These are phyloP conservation scores for Mycena amicta DNA, from an alignment of 768 basidiomycete genomes.

Conservation along the genomic window DNA sequence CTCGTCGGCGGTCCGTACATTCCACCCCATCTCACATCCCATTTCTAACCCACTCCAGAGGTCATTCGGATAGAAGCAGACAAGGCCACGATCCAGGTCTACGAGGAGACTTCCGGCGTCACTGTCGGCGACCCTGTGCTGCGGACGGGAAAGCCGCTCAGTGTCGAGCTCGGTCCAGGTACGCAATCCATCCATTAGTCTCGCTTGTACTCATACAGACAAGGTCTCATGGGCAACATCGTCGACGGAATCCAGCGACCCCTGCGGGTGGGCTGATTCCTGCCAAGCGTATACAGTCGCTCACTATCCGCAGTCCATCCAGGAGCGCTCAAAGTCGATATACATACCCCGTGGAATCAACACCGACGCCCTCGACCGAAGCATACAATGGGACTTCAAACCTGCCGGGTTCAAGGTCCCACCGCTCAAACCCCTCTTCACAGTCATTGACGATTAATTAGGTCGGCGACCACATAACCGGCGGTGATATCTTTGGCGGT, in stretches of 20 bases:
- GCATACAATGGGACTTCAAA: constrained; percentile 92
- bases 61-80: constrained; percentile 98
- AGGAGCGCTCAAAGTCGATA: constrained; percentile 97
- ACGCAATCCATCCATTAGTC: constrained; percentile 28
- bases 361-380: constrained; percentile 89
- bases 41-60: constrained; percentile 54
- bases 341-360: constrained; percentile 99
- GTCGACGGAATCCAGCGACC: constrained; percentile 97
- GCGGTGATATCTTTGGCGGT: constrained; percentile 93
- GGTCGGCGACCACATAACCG: constrained; percentile 97
- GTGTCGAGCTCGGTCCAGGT: constrained; percentile 98
- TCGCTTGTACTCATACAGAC: neutral
- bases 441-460: constrained; percentile 29
- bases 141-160: constrained; percentile 95
- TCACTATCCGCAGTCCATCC: constrained; percentile 63
- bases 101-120: constrained; percentile 98
- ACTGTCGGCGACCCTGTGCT: constrained; percentile 98
- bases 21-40: neutral
- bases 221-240: constrained; percentile 99
- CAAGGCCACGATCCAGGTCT: constrained; percentile 98
- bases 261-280: constrained; percentile 59
- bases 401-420: constrained; percentile 76
- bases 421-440: constrained; percentile 12
- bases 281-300: constrained; percentile 14
- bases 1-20: constrained; percentile 82